Conservation (phyloP, 2,329 filamentous ascomycete species). For the Podosphaera fusca region DNA sequence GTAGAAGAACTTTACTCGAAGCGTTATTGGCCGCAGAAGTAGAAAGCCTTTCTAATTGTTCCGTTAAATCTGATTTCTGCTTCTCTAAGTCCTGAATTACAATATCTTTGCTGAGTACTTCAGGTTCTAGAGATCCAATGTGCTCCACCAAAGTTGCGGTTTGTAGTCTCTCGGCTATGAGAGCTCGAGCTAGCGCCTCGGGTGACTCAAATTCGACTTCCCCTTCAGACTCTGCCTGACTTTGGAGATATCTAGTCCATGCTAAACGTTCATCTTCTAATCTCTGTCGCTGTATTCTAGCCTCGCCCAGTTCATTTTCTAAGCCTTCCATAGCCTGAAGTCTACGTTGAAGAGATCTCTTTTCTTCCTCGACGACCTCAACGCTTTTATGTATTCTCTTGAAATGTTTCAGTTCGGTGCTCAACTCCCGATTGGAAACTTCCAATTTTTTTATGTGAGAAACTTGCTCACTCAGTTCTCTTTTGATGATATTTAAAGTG, state of each 20-base stretch:
- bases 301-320: constrained; percentile 55
- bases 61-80: constrained; percentile 39
- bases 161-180: constrained; percentile 62
- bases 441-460: constrained; percentile 76
- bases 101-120: constrained; percentile 54
- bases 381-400: constrained; percentile 68
- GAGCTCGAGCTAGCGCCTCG: constrained; percentile 62
- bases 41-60: constrained; percentile 50
- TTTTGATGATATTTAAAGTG: constrained; percentile 62
- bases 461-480: constrained; percentile 77
- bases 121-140: constrained; percentile 55
- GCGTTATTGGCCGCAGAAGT: constrained; percentile 18
- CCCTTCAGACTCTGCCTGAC: constrained; percentile 34
- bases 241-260: constrained; percentile 71
- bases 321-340: constrained; percentile 52
- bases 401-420: constrained; percentile 56
- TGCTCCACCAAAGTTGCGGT: constrained; percentile 60
- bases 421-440: constrained; percentile 55
- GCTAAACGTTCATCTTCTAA: constrained; percentile 71
- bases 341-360: constrained; percentile 56
- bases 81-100: constrained; percentile 48
- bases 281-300: constrained; percentile 59
- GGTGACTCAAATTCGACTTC: constrained; percentile 63
- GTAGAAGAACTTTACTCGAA: constrained; percentile 34
- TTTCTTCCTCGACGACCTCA: constrained; percentile 88